Conservation (phyloP, 2,329 filamentous ascomycete genomes). For the Pleomassaria siparia region DNA sequence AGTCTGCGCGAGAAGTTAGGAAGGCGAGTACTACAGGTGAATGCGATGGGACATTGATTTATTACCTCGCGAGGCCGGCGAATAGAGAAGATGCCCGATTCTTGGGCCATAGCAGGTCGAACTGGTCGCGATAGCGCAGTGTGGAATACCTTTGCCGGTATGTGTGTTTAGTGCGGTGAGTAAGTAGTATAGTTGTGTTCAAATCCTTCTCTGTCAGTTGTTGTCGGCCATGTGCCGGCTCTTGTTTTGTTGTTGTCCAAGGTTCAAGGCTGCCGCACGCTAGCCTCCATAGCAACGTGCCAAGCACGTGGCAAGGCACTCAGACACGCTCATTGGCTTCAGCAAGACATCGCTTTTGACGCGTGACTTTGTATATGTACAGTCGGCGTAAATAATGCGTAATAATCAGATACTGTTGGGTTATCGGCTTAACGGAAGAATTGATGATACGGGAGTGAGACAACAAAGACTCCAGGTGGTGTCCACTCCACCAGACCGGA, state of each 20-base stretch:
- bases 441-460: not conserved
- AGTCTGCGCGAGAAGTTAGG: slow-evolving; percentile 60
- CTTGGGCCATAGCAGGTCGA: slow-evolving; percentile 34
- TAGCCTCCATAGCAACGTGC: slow-evolving; percentile 25
- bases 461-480: not conserved
- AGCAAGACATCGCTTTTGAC: slow-evolving; percentile 4
- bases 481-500: not conserved
- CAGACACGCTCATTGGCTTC: slow-evolving; percentile 14
- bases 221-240: slow-evolving; percentile 12
- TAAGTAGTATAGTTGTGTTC: not conserved
- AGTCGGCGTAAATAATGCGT: not conserved
- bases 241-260: slow-evolving; percentile 36
- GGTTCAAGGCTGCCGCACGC: slow-evolving; percentile 14
- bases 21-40: slow-evolving; percentile 6
- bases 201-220: not conserved
- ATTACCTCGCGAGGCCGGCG: slow-evolving; percentile 87
- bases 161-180: not conserved
- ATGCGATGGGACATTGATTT: slow-evolving; percentile 20
- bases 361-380: not conserved
- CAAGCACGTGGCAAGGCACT: slow-evolving; percentile 6
- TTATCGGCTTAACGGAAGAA: not conserved
- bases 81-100: slow-evolving; percentile 78
- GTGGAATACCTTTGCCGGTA: not conserved
- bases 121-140: not conserved
- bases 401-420: not conserved